phyloP scores from a whole-genome alignment of 2,329 filamentous ascomycete genomes.

The Cercospora sp. region DNA sequence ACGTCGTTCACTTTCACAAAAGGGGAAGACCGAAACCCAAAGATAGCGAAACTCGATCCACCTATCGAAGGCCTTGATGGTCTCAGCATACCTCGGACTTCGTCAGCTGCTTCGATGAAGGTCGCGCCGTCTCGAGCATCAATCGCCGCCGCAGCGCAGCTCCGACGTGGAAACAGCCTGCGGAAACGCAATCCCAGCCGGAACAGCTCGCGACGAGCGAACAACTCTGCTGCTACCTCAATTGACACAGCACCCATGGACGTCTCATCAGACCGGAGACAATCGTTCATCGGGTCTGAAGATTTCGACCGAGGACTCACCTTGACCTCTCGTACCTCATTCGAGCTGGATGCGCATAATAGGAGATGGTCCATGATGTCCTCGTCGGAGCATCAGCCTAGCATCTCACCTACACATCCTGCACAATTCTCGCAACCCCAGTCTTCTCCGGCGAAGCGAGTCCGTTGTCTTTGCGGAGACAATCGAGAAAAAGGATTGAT shows the following conservation, averaged over 20 bases:
- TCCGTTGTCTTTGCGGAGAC: conserved; percentile 60
- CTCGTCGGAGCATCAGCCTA: conserved; percentile 45
- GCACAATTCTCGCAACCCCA: conserved; percentile 37
- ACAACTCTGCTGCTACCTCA: conserved; percentile 21
- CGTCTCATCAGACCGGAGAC: conserved; percentile 22
- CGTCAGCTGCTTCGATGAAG: conserved; percentile 36
- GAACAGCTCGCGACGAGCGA: conserved; percentile 21
- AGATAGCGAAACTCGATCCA: conserved; percentile 38
- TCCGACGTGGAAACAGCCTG: conserved; percentile 38
- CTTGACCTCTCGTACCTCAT: conserved; percentile 32
- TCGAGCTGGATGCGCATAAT: conserved; percentile 45
- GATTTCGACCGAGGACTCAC: conserved; percentile 22
- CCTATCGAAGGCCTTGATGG: conserved; percentile 39
- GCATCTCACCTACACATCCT: conserved; percentile 31
- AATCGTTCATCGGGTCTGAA: conserved; percentile 21
- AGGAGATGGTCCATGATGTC: conserved; percentile 49
- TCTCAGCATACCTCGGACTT: conserved; percentile 36
- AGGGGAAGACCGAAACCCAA: conserved; percentile 33
- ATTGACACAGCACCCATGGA: conserved; percentile 38
- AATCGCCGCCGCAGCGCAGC: conserved; percentile 37
- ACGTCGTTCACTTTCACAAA: conserved; percentile 36
- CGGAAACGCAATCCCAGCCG: conserved; percentile 29
- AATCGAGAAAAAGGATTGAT: conserved; percentile 57
- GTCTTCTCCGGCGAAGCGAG: conserved; percentile 32
- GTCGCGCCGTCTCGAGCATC: conserved; percentile 40